Percentiles rank a stretch among this genome's conserved stretches.
These are phyloP conservation scores for Penicillium sp. DNA, from an alignment of 2,329 filamentous ascomycete species.

Conservation along the genomic window DNA sequence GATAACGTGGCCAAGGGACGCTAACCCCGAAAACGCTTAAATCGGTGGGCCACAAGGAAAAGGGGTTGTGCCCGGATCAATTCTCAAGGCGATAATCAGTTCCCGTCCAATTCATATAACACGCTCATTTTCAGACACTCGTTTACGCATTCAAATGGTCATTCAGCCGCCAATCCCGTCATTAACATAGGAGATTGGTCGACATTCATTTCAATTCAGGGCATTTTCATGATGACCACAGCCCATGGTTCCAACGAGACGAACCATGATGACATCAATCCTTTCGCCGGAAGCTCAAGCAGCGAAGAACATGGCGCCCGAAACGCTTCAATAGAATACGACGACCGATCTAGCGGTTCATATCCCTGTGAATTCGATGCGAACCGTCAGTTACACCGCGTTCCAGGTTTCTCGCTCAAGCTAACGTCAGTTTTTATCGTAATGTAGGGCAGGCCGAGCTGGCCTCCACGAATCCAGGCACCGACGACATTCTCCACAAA, in stretches of 20 bases:
- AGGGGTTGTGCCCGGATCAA: conserved; percentile 1
- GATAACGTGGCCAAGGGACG: background rate
- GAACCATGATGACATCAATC: conserved; percentile 3
- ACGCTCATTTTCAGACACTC: conserved; percentile 4
- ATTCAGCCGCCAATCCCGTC: background rate
- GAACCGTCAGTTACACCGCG: background rate
- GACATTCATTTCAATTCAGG: background rate
- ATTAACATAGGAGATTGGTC: background rate
- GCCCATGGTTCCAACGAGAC: conserved; percentile 4
- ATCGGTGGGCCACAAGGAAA: background rate
- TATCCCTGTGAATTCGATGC: conserved; percentile 1
- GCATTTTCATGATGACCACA: conserved; percentile 5
- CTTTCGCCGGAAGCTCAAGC: conserved; percentile 1
- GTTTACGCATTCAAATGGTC: conserved; percentile 1
- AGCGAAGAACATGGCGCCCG: background rate
- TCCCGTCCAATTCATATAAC: conserved; percentile 1
- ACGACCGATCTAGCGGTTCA: background rate
- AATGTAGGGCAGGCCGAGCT: conserved; percentile 2
- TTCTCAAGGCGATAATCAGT: conserved; percentile 2
- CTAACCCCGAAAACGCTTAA: background rate
- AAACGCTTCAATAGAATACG: conserved; percentile 1
- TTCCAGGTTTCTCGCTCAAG: background rate
- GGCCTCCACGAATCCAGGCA: background rate
- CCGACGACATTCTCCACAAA: conserved; percentile 3
- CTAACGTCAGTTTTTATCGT: background rate